Conservation (phyloP, 331 rosid species). For the Malus hybrid region DNA sequence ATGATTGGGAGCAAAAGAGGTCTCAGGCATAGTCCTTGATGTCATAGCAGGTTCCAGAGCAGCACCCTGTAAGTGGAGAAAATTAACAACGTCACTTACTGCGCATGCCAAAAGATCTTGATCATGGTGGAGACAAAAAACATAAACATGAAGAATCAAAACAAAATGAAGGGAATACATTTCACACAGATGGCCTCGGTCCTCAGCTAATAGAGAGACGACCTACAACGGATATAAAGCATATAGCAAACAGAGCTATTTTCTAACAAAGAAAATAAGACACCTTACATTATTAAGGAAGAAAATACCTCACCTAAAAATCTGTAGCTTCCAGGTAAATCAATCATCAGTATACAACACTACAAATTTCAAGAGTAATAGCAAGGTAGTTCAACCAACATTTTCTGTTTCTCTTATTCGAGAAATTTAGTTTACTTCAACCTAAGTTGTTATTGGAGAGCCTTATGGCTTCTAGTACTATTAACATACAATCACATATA, state of each 20-base stretch:
- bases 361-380: neutral
- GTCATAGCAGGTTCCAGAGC: conserved; percentile 41
- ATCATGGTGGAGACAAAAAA: neutral
- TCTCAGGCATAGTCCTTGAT: conserved; percentile 48
- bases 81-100: neutral
- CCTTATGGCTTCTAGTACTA: neutral
- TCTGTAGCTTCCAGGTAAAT: neutral
- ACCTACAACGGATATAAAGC: neutral
- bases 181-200: neutral
- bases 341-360: conserved; percentile 5
- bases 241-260: neutral
- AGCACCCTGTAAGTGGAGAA: conserved; percentile 47
- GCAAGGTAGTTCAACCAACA: neutral
- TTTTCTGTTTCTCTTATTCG: neutral
- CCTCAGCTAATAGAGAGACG: neutral
- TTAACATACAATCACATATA: neutral
- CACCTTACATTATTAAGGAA: conserved; percentile 2
- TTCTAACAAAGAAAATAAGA: neutral
- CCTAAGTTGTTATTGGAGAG: neutral
- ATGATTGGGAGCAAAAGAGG: conserved; percentile 43
- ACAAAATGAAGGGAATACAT: neutral
- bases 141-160: neutral
- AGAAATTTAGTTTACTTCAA: neutral
- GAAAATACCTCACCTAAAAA: neutral
- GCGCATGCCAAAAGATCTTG: neutral